phyloP scores from a whole-genome alignment of 257 asterid genomes.

The Misopates orontium region DNA sequence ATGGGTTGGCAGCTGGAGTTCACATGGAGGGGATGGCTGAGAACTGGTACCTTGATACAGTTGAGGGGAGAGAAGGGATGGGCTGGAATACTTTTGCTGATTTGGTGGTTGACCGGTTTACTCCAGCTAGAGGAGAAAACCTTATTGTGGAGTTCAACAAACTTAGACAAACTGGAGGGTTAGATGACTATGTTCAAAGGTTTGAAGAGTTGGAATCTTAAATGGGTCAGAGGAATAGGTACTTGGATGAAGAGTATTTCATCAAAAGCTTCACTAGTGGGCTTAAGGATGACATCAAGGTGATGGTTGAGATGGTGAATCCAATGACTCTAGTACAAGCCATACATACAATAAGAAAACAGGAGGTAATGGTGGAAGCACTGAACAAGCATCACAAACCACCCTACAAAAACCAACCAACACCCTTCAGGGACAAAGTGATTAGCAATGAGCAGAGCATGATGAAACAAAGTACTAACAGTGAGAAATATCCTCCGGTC shows the following conservation, averaged over 20 bases:
- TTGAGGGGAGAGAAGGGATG: background rate
- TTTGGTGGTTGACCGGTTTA: background rate
- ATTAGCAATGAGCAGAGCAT: background rate
- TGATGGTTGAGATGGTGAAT: background rate
- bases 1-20: no score
- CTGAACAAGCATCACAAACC: background rate
- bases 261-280: background rate
- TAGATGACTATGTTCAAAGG: background rate
- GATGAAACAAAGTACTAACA: no score
- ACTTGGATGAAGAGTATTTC: background rate
- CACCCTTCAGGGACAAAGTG: background rate
- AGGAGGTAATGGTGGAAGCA: background rate
- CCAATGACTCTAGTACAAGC: background rate
- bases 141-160: background rate
- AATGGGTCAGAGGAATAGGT: background rate
- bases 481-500: background rate
- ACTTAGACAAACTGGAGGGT: background rate
- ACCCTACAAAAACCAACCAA: no score
- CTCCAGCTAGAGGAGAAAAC: background rate
- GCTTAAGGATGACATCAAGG: background rate
- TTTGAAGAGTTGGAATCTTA: background rate
- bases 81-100: background rate
- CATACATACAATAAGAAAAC: background rate
- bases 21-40: no score
- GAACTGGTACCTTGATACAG: background rate